These are phyloP conservation scores for Rutstroemia sp. DNA, from an alignment of 2,329 filamentous ascomycete species.

Conservation along the genomic window DNA sequence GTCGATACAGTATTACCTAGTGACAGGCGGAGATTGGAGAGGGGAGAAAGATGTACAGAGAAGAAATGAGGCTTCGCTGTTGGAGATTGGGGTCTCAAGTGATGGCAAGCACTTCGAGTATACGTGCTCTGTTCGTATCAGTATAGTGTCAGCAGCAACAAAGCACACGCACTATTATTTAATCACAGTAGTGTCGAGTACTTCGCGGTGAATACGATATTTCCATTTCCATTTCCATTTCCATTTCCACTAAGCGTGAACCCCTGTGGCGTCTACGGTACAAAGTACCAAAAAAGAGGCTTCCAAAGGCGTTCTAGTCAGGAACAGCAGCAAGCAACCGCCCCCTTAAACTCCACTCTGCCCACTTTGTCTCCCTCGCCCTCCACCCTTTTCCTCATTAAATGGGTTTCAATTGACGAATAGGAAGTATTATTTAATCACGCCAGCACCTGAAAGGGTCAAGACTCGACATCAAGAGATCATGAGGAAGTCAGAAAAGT, in stretches of 20 bases:
- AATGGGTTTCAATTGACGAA: neutral
- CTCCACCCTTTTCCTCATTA: neutral
- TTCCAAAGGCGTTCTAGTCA: neutral
- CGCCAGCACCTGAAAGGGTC: too few species aligned
- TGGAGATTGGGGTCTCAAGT: slow-evolving; percentile 20
- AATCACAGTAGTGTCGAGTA: too few species aligned
- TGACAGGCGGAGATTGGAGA: slow-evolving; percentile 13
- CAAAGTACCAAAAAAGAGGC: neutral
- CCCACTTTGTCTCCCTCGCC: too few species aligned
- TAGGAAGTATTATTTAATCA: too few species aligned
- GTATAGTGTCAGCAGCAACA: too few species aligned
- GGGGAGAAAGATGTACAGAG: slow-evolving; percentile 11
- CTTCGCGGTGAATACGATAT: too few species aligned
- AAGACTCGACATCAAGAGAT: too few species aligned
- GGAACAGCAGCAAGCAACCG: neutral
- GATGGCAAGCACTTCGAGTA: neutral
- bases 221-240: neutral
- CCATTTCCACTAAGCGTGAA: neutral
- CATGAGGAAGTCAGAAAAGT: too few species aligned
- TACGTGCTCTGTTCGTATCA: too few species aligned
- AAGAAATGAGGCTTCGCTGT: neutral
- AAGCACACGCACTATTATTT: too few species aligned
- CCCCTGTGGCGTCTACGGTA: neutral
- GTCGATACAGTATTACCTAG: neutral
- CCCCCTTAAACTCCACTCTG: neutral